A percentile compares a stretch with the other conserved stretches of the same genome.
Evolutionary conservation across 495 filamentous ascomycete genomes (phyloP).

Genomic region (Gamarada debralockiae): DNA sequence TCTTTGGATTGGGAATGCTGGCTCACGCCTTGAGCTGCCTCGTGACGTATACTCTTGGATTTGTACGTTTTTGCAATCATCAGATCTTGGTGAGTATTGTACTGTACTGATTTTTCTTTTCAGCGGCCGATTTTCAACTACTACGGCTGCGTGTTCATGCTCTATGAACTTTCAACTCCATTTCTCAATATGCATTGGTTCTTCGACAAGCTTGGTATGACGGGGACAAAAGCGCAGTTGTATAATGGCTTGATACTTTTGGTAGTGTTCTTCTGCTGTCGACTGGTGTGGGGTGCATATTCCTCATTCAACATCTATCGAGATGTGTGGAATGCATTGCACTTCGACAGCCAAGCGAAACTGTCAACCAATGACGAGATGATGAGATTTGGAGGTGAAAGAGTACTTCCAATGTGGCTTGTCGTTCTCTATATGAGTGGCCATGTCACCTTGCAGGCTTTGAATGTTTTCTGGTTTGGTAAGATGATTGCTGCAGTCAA

Average conservation of each 20-base stretch:
- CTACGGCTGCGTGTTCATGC: constrained; percentile 89
- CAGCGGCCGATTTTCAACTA: constrained; percentile 93
- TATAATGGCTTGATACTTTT: constrained; percentile 81
- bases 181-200: constrained; percentile 99
- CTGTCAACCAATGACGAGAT: constrained; percentile 23
- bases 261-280: constrained; percentile 77
- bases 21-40: constrained; percentile 87
- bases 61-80: constrained; percentile 56
- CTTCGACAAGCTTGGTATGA: constrained; percentile 95
- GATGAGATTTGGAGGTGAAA: constrained; percentile 41
- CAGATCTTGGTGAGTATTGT: neutral
- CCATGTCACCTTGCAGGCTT: constrained; percentile 77
- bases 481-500: constrained; percentile 93
- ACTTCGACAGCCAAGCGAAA: constrained; percentile 30
- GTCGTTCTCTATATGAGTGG: constrained; percentile 67
- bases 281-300: constrained; percentile 88
- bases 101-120: constrained; percentile 5
- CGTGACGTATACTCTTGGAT: constrained; percentile 83
- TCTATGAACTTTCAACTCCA: constrained; percentile 94
- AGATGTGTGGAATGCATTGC: constrained; percentile 71
- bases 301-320: constrained; percentile 69
- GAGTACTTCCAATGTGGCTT: constrained; percentile 74
- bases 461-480: constrained; percentile 96
- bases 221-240: constrained; percentile 75
- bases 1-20: constrained; percentile 87